Evolutionary conservation across 2,329 filamentous ascomycete genomes (phyloP), one percentile per base, ranked within the genome.

Genomic region (Aspergillus clavatus): DNA sequence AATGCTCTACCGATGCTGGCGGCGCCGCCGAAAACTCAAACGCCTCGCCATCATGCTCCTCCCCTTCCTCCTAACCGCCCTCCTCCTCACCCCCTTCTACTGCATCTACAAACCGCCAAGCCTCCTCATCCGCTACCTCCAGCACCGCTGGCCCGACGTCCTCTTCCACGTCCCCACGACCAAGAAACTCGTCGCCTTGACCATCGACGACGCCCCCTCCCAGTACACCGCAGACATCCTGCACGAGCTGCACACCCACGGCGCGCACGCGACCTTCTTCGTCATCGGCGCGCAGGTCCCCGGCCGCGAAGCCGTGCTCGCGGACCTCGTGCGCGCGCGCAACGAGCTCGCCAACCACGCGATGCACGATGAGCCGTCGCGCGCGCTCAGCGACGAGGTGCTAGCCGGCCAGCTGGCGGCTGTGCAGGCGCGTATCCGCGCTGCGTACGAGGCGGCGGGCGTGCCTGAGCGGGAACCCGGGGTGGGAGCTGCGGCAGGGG

Each of bases 271-370:
- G 0, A 95, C 89, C 0, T 93, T 95, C 65, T 96, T 95, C 66
- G 77, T 94, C 24, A 95, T 95, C 56, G 89, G 89, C 7, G 78
- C 77, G 2, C 89, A 95, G 69, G 82, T 88, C 7, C 55, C 72
- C 0, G 79, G 77, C 1, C 66, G 71, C 3, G 76, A 83, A 59
- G 69, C 72, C 5, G 66, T 76, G 3, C 72, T 89, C 24, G 67
- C 74, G 35, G 72, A 78, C 29, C 70, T 86, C 1, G 72, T 87
- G n/a, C 70, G 72, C 28, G 72, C 69, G 39, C 83, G 82, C 18
- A 80, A 86, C 63, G 86, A 89, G 71, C 73, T 95, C 3, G 89
- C 80, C 19, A 95, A 95, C 68, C 89, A 95, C 67, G 89, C 86
- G 7, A 90, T 93, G 87, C 79, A 82, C 63, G 89, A 95, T 67